Base-by-base conservation (phyloP, 345 rosid species). In the Erodium maritimum region DNA sequence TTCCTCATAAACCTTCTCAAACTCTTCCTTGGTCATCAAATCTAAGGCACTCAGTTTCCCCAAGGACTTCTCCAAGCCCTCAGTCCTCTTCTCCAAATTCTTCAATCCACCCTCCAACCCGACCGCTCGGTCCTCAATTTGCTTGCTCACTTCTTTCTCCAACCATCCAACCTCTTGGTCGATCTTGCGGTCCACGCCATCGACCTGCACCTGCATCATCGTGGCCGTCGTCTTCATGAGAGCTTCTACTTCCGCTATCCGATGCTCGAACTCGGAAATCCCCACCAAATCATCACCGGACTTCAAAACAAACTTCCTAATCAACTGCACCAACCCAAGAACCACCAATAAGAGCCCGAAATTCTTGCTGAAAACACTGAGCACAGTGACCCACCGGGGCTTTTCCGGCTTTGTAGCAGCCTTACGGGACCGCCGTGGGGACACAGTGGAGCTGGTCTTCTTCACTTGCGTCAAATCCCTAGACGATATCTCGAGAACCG, bases 201-300 rank as follows among this genome's bases (percentile, higher is more conserved):
- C 97, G 52, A 93, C 79, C 66, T 93, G 97, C 53, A 82, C 72
- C 79, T 87, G 99, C 56, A 93, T 79, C 74, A 82, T 80, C 55
- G 63, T 81, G 16, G 81, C 67, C 0, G 95, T 75, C 6, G 79
- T 73, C 78, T 83, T 89, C 18, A 87, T 48, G 17, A 84, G 64
- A 17, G 75, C 75, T 78, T 89, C 96, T 24, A 87, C 91, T 33
- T 87, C 90, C n/a, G 88, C 76, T 42, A 89, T 81, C 60, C 84
- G 74, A 33, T 81, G 77, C 67, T 85, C 91, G 13, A 90, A 68
- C 60, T 83, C 95, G 5, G 86, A 69, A 34, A 87, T 66, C 19
- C 75, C 89, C 20, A 42, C 54, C 17, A 67, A 45, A 56, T 73
- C 73, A 34, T 61, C 22, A 4, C 59, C 59, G 20, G 78, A 60